A percentile compares a stretch with the other conserved stretches of the same genome.
Conservation (phyloP, 148 eudicot genomes). For the Rhododendron henanense region DNA sequence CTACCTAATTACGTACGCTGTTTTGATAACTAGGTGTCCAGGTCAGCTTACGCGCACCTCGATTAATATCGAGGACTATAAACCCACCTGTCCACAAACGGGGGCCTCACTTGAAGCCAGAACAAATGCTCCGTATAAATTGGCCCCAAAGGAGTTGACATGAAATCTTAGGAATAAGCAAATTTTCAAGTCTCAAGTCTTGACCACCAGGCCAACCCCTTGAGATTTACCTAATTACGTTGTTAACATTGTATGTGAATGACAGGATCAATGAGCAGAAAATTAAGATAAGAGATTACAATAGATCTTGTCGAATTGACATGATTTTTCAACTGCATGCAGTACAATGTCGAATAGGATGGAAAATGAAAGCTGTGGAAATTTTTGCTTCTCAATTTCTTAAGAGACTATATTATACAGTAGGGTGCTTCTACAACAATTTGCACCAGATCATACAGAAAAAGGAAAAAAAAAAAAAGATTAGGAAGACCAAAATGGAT, state of each 20-base stretch:
- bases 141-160: too few relatives aligned
- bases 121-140: too few relatives aligned
- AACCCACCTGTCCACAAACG: too few relatives aligned
- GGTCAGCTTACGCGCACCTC: too few relatives aligned
- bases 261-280: not conserved
- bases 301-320: conserved; percentile 20
- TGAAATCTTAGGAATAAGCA: too few relatives aligned
- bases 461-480: not conserved
- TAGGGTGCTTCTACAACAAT: conserved; percentile 18
- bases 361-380: conserved; percentile 15
- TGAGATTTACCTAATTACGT: too few relatives aligned
- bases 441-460: conserved; percentile 16
- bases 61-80: too few relatives aligned
- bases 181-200: too few relatives aligned
- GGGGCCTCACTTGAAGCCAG: too few relatives aligned
- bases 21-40: too few relatives aligned
- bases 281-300: not conserved
- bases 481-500: not conserved
- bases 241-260: not conserved
- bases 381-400: conserved; percentile 7
- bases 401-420: conserved; percentile 12
- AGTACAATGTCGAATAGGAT: conserved; percentile 2
- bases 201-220: too few relatives aligned
- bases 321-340: not conserved
- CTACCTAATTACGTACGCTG: conserved; percentile 4